Base-by-base conservation (phyloP, 345 rosid genomes). In the Eucalyptus cladocalyx region DNA sequence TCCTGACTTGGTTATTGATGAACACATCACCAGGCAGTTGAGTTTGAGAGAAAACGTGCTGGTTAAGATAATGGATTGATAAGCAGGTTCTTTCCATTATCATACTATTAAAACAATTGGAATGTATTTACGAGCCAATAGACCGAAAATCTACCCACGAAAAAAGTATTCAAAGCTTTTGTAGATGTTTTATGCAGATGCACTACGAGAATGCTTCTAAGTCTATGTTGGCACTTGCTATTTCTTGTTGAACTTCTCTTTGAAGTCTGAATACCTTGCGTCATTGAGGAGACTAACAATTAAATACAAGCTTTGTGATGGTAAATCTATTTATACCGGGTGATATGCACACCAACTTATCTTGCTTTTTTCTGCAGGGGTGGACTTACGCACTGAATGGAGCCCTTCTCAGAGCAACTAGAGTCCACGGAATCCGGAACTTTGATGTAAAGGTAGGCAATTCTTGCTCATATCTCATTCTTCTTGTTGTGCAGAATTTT, bases 371-470 rank as follows among this genome's bases (percentile, higher is more conserved):
- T 81, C 80, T 92, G 88, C 94, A 96, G 98, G 99, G 97, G 69
- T 97, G 99, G 98, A 97, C 99, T 34, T 97, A 97, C 89, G 94
- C 95, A 53, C 91, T 97, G 92, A 93, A 93, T 50, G 99, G 97
- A 76, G 94, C 93, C n/a, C 98, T 97, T 92, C 93, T 94, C 21
- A 97, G 96, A 89, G 98, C 97, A 87, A 97, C 96, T 89, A 92
- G 97, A 89, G 92, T 94, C 58, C 89, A 92, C 4, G 98, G 97
- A 91, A 94, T 95, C 53, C 93, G 95, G 87, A 91, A 97, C 80
- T 95, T 96, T 88, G 62, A 89, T 89, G 90, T 91, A 65, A 92
- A 95, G 90, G 99, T 95, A 94, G 93, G 96, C 40, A 69, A 26
- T 76, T 37, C 76, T 80, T 86, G 23, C 11, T 50, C 11, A 12